phyloP scores from a whole-genome alignment of 306 rosid genomes.

The Cyclanthera cordifolia region DNA sequence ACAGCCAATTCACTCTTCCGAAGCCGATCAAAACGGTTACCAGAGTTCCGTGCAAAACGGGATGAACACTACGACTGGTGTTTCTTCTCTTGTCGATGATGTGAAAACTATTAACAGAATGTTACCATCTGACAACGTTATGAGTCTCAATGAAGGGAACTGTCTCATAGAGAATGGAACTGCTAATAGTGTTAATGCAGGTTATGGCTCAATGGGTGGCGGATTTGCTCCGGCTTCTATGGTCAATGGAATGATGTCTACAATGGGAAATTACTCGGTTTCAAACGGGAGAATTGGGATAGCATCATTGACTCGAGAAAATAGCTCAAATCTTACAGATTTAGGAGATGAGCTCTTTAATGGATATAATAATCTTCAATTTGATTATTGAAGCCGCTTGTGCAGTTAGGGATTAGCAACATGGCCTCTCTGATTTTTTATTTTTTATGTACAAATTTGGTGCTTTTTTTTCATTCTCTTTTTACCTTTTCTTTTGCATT shows the following conservation, averaged over 20 bases:
- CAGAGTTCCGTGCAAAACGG: constrained; percentile 76
- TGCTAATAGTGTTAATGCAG: neutral
- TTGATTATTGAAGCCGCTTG: constrained; percentile 30
- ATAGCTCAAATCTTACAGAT: constrained; percentile 54
- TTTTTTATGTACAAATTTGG: too few relatives aligned
- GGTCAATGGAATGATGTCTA: constrained; percentile 66
- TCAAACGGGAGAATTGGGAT: constrained; percentile 84
- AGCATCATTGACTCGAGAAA: constrained; percentile 60
- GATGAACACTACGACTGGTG: constrained; percentile 38
- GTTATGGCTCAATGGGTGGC: constrained; percentile 28
- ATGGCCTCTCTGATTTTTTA: constrained; percentile 22
- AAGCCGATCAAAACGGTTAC: constrained; percentile 57
- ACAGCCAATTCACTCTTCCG: constrained; percentile 65
- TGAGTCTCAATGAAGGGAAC: constrained; percentile 7
- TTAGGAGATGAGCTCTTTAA: constrained; percentile 65
- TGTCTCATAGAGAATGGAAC: constrained; percentile 31
- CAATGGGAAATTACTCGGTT: constrained; percentile 57
- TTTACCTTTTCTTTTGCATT: neutral
- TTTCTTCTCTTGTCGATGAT: constrained; percentile 52
- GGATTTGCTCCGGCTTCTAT: constrained; percentile 49
- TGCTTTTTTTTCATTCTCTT: too few relatives aligned
- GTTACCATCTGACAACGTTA: constrained; percentile 25
- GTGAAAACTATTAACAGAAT: constrained; percentile 42
- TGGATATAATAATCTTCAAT: constrained; percentile 70
- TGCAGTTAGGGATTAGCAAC: neutral